Evolutionary conservation across 352 stramenopile species (phyloP), one percentile per base, ranked within the genome.

Genomic region (Globisporangium parvum): DNA sequence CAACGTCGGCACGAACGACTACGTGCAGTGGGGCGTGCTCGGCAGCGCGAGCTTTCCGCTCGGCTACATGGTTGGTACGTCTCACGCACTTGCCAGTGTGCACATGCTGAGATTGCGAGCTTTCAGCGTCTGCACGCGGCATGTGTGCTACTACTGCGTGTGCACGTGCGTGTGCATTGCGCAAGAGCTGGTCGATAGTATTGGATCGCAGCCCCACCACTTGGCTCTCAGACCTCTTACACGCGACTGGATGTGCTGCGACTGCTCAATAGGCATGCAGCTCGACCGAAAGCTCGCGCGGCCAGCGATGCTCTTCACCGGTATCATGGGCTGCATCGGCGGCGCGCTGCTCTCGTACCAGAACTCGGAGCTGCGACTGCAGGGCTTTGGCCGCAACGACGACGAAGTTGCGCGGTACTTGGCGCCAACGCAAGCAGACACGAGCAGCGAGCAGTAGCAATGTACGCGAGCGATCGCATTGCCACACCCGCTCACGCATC

Each of bases 291-390:
- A 64, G 15, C 51, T 92, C 58, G 82, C 79, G 10, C 59, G 72
- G n/a, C 77, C 71, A 0, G 77, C 73, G n/a, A 86, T 90, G 76
- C 77, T 65, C 62, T 88, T 92, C 65, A 90, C 77, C 9, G 84
- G 84, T 35, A 64, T 92, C 28, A 59, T 92, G 35, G 80, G 78
- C 55, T 78, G 72, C 44, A 37, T 89, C 39, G 76, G 75, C 42
- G 71, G 80, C 41, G 61, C 66, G 45, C 60, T 90, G 71, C 55
- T 85, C 56, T 78, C 80, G 42, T 92, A 86, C 53, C 78, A 94
- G 64, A 92, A 94, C 73, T 84, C 81, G 46, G 70, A 80, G 46
- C 65, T 90, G 55, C 81, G 84, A 47, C 70, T 94, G 51, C 76
- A 88, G 54, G 84, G 84, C 49, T 92, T 80, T 54, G 82, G 77